Percentiles rank a stretch among this genome's conserved stretches.
phyloP scores from a whole-genome alignment of 371 early-diverging fungal genomes.

The Apophysomyces sp. region DNA sequence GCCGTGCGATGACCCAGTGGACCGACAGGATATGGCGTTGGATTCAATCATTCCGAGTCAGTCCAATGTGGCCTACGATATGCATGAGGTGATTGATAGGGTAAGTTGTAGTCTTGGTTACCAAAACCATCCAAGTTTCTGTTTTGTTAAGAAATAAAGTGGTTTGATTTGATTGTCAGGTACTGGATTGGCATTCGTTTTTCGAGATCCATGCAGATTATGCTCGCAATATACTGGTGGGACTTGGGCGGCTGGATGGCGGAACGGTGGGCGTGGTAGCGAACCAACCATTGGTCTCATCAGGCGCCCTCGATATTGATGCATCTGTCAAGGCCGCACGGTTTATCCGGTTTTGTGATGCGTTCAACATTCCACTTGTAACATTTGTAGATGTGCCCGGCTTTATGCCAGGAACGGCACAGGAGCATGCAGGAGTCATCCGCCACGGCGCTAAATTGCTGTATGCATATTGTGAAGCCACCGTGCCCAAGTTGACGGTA shows the following conservation, averaged over 20 bases:
- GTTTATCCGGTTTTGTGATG: constrained; percentile 96
- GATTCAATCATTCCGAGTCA: constrained; percentile 88
- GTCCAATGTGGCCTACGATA: constrained; percentile 94
- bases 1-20: constrained; percentile 70
- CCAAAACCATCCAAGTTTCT: no score
- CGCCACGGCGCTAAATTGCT: constrained; percentile 97
- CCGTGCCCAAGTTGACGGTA: constrained; percentile 95
- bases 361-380: constrained; percentile 92
- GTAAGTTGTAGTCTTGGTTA: no score
- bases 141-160: no score
- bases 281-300: constrained; percentile 94
- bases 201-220: constrained; percentile 93
- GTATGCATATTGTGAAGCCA: constrained; percentile 97
- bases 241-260: constrained; percentile 89
- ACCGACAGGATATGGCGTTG: constrained; percentile 79
- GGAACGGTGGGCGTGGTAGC: constrained; percentile 91
- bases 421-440: constrained; percentile 97
- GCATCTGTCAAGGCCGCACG: constrained; percentile 95
- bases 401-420: constrained; percentile 93
- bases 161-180: no score
- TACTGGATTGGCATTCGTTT: constrained; percentile 86
- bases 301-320: constrained; percentile 96
- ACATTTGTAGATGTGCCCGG: constrained; percentile 98
- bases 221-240: constrained; percentile 93
- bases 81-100: constrained; percentile 84